Conservation (phyloP, 345 rosid genomes). For the Gossypium bickii region DNA sequence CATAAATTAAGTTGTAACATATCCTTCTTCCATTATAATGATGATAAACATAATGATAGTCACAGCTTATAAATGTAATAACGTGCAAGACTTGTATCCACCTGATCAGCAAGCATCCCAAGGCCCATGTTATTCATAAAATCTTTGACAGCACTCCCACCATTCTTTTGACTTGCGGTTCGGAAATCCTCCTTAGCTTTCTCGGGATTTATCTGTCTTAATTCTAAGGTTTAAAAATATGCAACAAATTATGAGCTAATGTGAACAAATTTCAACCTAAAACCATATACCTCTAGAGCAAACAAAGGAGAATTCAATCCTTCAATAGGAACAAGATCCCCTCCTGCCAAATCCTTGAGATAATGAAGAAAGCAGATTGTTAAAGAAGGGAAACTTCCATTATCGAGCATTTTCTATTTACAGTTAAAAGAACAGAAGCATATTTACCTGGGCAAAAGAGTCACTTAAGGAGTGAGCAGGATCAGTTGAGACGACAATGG, state of each 20-base stretch:
- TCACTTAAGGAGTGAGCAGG: slow-evolving; percentile 87
- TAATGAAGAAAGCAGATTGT: slow-evolving; percentile 7
- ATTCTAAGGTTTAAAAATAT: slow-evolving; percentile 18
- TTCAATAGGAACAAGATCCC: slow-evolving; percentile 54
- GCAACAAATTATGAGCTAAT: slow-evolving; percentile 15
- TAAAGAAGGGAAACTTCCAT: not conserved
- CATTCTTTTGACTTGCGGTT: slow-evolving; percentile 32
- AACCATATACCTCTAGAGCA: slow-evolving; percentile 63
- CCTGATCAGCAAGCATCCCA: slow-evolving; percentile 74
- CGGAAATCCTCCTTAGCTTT: slow-evolving; percentile 57
- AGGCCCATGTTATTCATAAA: slow-evolving; percentile 77
- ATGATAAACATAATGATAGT: not conserved
- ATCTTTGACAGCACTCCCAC: slow-evolving; percentile 45
- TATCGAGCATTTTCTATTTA: not conserved
- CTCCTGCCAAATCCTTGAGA: slow-evolving; percentile 68
- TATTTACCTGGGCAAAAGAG: slow-evolving; percentile 60
- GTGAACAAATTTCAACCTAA: slow-evolving; percentile 1
- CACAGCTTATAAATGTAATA: not conserved
- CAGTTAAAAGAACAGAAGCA: not conserved
- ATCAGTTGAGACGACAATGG: slow-evolving; percentile 78
- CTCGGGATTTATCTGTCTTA: slow-evolving; percentile 55
- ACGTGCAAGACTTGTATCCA: slow-evolving; percentile 15
- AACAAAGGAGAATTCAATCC: slow-evolving; percentile 66
- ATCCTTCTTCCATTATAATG: not conserved
- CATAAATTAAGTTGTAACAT: not conserved